Evolutionary conservation across 2,329 filamentous ascomycete species (phyloP).

Genomic region (Aureobasidium lini): DNA sequence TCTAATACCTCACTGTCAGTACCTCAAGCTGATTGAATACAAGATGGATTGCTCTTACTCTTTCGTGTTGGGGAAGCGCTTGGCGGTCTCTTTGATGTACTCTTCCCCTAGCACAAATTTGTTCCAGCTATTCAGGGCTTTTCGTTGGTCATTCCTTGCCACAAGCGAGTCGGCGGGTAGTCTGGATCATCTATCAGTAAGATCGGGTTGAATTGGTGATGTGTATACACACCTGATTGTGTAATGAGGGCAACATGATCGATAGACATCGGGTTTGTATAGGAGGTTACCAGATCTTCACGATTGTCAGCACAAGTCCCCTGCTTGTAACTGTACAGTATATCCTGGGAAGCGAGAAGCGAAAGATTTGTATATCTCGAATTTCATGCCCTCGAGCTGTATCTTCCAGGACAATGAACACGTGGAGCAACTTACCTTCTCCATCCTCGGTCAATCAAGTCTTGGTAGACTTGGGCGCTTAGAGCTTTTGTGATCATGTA

Average conservation of each 20-base stretch:
- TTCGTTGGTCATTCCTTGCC: conserved; percentile 63
- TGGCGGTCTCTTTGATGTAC: conserved; percentile 58
- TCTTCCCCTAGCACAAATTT: conserved; percentile 59
- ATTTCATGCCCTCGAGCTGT: not conserved
- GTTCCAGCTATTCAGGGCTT: conserved; percentile 71
- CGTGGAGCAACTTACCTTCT: conserved; percentile 53
- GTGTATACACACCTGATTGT: conserved; percentile 50
- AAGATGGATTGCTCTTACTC: too few species aligned
- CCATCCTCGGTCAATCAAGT: conserved; percentile 67
- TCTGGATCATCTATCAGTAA: conserved; percentile 30
- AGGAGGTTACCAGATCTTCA: conserved; percentile 51
- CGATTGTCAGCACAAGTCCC: not conserved
- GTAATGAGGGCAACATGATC: conserved; percentile 88
- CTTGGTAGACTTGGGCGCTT: conserved; percentile 61
- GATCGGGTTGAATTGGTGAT: not conserved
- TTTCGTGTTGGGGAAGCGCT: conserved; percentile 58
- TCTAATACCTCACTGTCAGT: conserved; percentile 24
- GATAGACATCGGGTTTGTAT: conserved; percentile 69
- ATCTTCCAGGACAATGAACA: not conserved
- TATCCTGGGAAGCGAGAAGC: not conserved
- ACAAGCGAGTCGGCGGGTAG: conserved; percentile 60
- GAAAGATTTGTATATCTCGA: not conserved
- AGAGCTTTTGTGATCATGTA: conserved; percentile 58
- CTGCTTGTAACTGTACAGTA: not conserved
- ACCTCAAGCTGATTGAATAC: too few species aligned